These are phyloP conservation scores for Paracoccidioides lutzii DNA, from an alignment of 2,329 filamentous ascomycete genomes.

Conservation along the genomic window DNA sequence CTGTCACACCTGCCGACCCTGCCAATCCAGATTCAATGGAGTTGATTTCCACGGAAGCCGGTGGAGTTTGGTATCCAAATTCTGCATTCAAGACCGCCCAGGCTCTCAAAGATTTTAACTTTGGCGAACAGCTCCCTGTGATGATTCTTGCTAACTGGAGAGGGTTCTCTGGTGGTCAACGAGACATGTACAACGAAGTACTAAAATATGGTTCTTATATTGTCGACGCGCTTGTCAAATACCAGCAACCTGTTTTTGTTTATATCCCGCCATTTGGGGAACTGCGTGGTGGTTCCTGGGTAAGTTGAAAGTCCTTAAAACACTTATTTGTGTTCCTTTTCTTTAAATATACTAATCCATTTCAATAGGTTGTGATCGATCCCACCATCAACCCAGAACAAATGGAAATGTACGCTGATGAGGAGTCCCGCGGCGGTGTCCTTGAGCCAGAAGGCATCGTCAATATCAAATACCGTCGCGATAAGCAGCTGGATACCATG, in stretches of 20 bases:
- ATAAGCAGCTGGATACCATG: conserved; percentile 97
- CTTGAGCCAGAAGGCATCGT: conserved; percentile 97
- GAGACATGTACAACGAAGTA: conserved; percentile 99
- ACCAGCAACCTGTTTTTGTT: conserved; percentile 95
- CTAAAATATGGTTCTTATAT: conserved; percentile 99
- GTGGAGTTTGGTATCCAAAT: conserved; percentile 99
- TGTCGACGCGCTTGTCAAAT: conserved; percentile 95
- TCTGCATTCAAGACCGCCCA: conserved; percentile 99
- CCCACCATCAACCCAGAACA: conserved; percentile 91
- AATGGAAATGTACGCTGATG: conserved; percentile 99
- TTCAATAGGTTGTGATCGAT: conserved; percentile 72
- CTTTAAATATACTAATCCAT: conserved; percentile 4
- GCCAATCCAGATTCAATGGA: conserved; percentile 98
- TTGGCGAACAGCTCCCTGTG: conserved; percentile 90
- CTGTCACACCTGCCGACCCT: conserved; percentile 88
- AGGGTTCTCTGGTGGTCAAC: conserved; percentile 98
- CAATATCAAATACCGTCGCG: conserved; percentile 95
- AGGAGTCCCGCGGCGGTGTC: conserved; percentile 88
- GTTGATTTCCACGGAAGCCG: conserved; percentile 85
- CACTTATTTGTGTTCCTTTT: not conserved
- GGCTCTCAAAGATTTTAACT: conserved; percentile 97
- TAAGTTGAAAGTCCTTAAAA: conserved; percentile 26
- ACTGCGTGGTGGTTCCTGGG: conserved; percentile 95
- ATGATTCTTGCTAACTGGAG: conserved; percentile 99
- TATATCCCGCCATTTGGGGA: conserved; percentile 97